Conservation (phyloP, 2,329 filamentous ascomycete species). For the Corynespora cassiicola region DNA sequence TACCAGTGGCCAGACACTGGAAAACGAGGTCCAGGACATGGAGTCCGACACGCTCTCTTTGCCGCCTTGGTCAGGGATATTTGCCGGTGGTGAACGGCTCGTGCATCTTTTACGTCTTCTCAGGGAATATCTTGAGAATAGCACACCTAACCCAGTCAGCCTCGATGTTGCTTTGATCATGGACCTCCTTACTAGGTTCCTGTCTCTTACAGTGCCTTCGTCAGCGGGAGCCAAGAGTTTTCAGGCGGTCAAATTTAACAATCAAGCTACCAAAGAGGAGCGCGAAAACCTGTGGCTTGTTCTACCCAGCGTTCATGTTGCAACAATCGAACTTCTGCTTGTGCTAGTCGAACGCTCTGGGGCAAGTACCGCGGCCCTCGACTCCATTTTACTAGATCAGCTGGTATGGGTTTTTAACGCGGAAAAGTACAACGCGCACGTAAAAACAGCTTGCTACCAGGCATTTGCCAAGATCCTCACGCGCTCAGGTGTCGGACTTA, state of each 20-base stretch:
- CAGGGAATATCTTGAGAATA: constrained; percentile 65
- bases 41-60: constrained; percentile 57
- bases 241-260: constrained; percentile 65
- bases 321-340: constrained; percentile 69
- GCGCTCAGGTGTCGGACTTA: constrained; percentile 69
- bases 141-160: constrained; percentile 70
- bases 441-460: constrained; percentile 68
- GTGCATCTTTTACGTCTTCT: constrained; percentile 70
- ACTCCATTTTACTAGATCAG: constrained; percentile 73
- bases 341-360: constrained; percentile 66
- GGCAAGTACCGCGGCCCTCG: constrained; percentile 63
- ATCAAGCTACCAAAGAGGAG: constrained; percentile 79
- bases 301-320: constrained; percentile 76
- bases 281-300: constrained; percentile 77
- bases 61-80: constrained; percentile 76
- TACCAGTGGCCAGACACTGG: constrained; percentile 32
- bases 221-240: constrained; percentile 51
- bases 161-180: constrained; percentile 72
- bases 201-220: constrained; percentile 66
- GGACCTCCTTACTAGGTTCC: constrained; percentile 73
- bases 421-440: constrained; percentile 55
- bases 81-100: constrained; percentile 74
- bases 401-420: constrained; percentile 71
- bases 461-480: constrained; percentile 65
- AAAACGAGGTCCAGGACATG: constrained; percentile 45